Conservation (phyloP, 805 yeast genomes). For the Trichomonascus vanleenenianus region DNA sequence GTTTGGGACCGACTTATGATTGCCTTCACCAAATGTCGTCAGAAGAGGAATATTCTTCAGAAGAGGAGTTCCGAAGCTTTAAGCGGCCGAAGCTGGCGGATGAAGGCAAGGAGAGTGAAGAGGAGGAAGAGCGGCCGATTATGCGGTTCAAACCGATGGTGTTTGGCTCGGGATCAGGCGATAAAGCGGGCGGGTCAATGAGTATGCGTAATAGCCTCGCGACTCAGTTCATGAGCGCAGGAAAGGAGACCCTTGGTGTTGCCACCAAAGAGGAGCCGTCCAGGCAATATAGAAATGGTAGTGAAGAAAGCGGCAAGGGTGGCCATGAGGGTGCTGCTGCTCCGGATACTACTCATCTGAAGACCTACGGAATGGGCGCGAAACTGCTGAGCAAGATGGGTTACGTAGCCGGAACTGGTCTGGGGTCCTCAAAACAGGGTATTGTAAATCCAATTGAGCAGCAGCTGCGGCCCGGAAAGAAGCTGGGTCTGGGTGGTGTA, state of each 20-base stretch:
- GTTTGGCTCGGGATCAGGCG: not conserved
- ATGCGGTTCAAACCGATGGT: too few relatives aligned
- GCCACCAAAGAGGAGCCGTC: too few relatives aligned
- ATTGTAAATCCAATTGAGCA: conserved; percentile 76
- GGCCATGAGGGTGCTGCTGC: not conserved
- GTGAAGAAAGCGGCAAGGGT: not conserved
- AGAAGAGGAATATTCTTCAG: too few relatives aligned
- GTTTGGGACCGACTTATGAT: too few relatives aligned
- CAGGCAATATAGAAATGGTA: too few relatives aligned
- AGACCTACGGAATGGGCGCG: conserved; percentile 78
- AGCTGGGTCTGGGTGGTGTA: conserved; percentile 68
- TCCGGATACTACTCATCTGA: conserved; percentile 1
- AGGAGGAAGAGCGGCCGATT: not conserved
- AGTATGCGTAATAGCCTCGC: not conserved
- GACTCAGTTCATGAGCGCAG: conserved; percentile 1
- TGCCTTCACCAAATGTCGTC: too few relatives aligned
- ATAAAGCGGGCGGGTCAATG: not conserved
- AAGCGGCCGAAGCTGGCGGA: too few relatives aligned
- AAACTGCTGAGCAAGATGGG: conserved; percentile 77
- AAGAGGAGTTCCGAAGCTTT: too few relatives aligned
- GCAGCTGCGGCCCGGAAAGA: conserved; percentile 47
- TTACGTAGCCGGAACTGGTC: conserved; percentile 71
- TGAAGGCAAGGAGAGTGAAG: not conserved
- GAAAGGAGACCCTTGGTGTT: conserved; percentile 1
- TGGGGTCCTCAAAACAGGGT: conserved; percentile 70